Conservation (phyloP, 2,329 filamentous ascomycete genomes). For the Penicillium sp. region DNA sequence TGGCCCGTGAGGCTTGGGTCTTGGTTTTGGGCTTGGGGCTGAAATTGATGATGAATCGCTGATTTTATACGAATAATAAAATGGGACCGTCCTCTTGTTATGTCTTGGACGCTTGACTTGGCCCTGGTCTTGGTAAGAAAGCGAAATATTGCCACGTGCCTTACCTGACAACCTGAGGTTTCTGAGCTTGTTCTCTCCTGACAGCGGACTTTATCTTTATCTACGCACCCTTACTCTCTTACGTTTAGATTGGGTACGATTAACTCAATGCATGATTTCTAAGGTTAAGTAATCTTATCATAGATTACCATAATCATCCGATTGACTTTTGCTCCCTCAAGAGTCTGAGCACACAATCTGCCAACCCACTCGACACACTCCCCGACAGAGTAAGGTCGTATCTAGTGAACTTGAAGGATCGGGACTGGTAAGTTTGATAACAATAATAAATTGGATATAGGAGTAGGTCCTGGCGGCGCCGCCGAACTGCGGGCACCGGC, state of each 20-base stretch:
- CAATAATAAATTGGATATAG: no score
- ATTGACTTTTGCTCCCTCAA: not conserved
- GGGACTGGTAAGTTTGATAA: no score
- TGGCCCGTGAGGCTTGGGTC: not conserved
- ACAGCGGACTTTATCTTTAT: not conserved
- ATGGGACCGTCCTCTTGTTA: not conserved
- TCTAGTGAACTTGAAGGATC: not conserved
- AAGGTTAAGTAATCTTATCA: not conserved
- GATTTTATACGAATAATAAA: not conserved
- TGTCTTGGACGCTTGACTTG: not conserved
- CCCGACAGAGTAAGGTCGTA: not conserved
- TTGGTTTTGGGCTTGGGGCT: not conserved
- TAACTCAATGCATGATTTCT: not conserved
- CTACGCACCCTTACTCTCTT: not conserved
- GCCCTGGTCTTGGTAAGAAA: not conserved
- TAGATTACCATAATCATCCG: not conserved
- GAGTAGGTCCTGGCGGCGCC: no score
- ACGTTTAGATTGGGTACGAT: not conserved
- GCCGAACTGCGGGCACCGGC: not conserved
- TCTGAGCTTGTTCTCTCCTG: not conserved
- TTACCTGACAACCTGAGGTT: not conserved
- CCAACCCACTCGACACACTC: not conserved
- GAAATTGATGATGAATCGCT: not conserved
- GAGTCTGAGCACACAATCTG: no score
- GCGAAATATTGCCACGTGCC: not conserved